A percentile compares a stretch with the other conserved stretches of the same genome.
phyloP scores from a whole-genome alignment of 306 rosid species.

The Benincasa hispida region DNA sequence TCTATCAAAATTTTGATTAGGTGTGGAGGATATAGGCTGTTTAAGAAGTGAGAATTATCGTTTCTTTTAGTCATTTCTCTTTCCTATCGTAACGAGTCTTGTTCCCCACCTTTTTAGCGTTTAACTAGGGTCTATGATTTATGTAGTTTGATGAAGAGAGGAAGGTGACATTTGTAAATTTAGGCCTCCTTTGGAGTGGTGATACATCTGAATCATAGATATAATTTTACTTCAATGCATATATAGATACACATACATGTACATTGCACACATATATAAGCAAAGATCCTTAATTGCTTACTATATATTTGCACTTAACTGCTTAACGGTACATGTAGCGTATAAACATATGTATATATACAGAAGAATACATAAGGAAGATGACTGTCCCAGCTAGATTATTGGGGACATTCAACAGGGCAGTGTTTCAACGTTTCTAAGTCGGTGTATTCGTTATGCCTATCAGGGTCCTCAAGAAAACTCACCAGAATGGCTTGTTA shows the following conservation, averaged over 20 bases:
- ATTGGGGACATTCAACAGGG: background rate
- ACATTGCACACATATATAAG: background rate
- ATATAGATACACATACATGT: background rate
- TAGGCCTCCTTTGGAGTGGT: background rate
- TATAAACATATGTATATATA: background rate
- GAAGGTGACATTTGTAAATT: background rate
- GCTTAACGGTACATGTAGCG: background rate
- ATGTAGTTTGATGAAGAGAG: background rate
- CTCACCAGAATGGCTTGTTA: background rate
- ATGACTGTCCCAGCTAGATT: background rate
- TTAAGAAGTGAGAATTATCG: background rate
- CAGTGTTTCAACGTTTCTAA: background rate
- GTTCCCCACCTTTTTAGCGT: background rate
- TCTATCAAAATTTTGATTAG: too few relatives aligned
- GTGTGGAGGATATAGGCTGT: background rate
- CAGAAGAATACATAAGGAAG: background rate
- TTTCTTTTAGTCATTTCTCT: background rate
- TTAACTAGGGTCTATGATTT: background rate
- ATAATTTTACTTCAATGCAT: background rate
- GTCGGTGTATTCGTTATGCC: background rate
- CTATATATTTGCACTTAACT: background rate
- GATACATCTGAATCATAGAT: background rate
- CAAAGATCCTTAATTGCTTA: too few relatives aligned
- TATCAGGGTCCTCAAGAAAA: background rate
- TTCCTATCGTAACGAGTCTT: background rate